Conservation (phyloP, 139 green algal species). For the Zygnema cylindricum region DNA sequence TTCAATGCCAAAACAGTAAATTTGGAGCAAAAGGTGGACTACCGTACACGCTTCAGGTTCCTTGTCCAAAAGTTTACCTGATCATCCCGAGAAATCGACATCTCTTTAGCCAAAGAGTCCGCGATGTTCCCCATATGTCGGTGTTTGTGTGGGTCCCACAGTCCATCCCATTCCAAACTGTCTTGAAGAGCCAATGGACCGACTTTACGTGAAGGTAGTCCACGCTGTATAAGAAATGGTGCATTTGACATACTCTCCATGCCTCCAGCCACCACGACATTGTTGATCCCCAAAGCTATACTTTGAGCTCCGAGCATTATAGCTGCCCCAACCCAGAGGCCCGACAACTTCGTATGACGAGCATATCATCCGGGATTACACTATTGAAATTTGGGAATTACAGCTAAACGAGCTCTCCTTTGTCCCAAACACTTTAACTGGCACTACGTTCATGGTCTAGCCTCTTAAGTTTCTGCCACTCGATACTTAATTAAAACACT, state of each 20-base stretch:
- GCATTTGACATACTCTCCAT: constrained; percentile 91
- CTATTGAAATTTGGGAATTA: neutral
- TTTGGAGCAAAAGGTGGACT: too few relatives aligned
- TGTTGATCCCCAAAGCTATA: constrained; percentile 70
- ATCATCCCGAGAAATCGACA: constrained; percentile 70
- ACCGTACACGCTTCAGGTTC: too few relatives aligned
- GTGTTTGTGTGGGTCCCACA: constrained; percentile 80
- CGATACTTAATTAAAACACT: too few relatives aligned
- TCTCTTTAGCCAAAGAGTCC: constrained; percentile 72
- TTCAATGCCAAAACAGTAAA: too few relatives aligned
- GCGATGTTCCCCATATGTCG: constrained; percentile 87
- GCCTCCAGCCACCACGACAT: constrained; percentile 83
- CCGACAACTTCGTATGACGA: neutral
- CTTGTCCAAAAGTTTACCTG: too few relatives aligned
- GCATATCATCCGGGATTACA: neutral
- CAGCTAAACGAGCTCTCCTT: neutral
- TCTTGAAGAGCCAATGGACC: constrained; percentile 66
- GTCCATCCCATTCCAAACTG: constrained; percentile 66
- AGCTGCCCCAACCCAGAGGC: constrained; percentile 57
- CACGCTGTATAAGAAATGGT: constrained; percentile 75
- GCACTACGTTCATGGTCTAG: neutral
- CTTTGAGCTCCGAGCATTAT: constrained; percentile 78
- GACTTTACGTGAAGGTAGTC: constrained; percentile 58
- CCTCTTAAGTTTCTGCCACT: too few relatives aligned
- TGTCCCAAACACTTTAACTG: neutral